A percentile compares a stretch with the other conserved stretches of the same genome.
Evolutionary conservation across 768 basidiomycete genomes (phyloP).

Genomic region (Termitomyces sp.): DNA sequence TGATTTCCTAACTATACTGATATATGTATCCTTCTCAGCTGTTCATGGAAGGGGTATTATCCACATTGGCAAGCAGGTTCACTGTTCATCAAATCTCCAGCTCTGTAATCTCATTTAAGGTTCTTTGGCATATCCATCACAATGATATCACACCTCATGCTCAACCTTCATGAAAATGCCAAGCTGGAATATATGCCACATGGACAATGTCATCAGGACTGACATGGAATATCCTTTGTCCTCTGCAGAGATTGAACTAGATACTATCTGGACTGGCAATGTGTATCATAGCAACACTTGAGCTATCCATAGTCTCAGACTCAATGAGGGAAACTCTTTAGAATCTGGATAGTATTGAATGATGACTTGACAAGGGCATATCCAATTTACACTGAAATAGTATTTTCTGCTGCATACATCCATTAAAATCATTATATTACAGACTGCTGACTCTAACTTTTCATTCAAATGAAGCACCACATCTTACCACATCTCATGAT

Average conservation of each 20-base stretch:
- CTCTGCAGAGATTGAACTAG: conserved; percentile 21
- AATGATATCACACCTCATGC: conserved; percentile 54
- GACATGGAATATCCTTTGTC: conserved; percentile 16
- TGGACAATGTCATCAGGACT: conserved; percentile 14
- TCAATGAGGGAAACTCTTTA: background rate
- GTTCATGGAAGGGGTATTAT: no score
- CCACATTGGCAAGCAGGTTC: conserved; percentile 40
- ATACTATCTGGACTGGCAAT: conserved; percentile 22
- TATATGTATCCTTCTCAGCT: no score
- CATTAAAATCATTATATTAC: background rate
- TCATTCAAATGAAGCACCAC: background rate
- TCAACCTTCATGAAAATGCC: conserved; percentile 47
- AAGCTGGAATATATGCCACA: conserved; percentile 29
- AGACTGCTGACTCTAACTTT: background rate
- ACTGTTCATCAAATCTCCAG: conserved; percentile 12
- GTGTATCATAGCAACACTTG: background rate
- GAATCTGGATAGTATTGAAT: background rate
- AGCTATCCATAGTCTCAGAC: no score
- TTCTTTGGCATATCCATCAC: conserved; percentile 41
- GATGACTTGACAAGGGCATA: background rate
- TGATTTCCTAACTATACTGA: no score
- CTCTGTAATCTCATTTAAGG: background rate
- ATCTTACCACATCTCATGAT: background rate
- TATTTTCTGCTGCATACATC: background rate
- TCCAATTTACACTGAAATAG: no score